Evolutionary conservation across 2,329 filamentous ascomycete genomes (phyloP).

Genomic region (Furcasterigmium furcatum): DNA sequence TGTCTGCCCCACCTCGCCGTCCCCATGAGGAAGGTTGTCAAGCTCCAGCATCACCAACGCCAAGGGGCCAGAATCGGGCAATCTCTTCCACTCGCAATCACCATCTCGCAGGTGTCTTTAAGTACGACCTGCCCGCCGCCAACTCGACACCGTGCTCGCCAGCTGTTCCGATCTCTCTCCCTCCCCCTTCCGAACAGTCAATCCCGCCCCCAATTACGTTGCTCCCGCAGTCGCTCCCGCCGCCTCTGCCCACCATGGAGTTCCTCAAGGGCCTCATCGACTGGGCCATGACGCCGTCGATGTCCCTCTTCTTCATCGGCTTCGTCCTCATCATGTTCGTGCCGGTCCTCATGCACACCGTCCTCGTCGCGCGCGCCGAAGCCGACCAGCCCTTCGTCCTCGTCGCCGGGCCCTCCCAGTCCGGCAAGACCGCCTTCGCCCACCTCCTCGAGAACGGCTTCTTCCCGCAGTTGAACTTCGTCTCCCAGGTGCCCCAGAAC

Average conservation of each 20-base stretch:
- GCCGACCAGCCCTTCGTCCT: slow-evolving; percentile 73
- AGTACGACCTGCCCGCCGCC: not conserved
- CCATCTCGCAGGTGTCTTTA: not conserved
- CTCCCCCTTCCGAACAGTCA: not conserved
- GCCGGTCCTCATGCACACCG: slow-evolving; percentile 74
- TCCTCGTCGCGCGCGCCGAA: slow-evolving; percentile 65
- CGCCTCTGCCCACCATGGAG: slow-evolving; percentile 27
- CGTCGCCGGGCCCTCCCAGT: slow-evolving; percentile 74
- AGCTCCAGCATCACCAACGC: not conserved
- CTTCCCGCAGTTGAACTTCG: slow-evolving; percentile 5
- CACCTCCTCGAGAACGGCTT: slow-evolving; percentile 64
- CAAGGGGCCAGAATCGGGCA: not conserved
- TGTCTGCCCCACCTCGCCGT: not conserved
- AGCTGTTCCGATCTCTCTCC: not conserved
- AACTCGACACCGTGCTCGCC: not conserved
- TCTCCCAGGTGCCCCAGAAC: slow-evolving; percentile 25
- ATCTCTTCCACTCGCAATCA: not conserved
- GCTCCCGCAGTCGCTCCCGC: not conserved
- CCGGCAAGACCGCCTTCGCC: slow-evolving; percentile 86
- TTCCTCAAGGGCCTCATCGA: slow-evolving; percentile 40
- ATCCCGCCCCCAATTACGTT: not conserved
- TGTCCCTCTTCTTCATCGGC: slow-evolving; percentile 63
- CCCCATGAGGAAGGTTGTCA: not conserved
- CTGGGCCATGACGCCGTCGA: slow-evolving; percentile 56
- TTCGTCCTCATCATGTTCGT: slow-evolving; percentile 67